These are phyloP conservation scores for Physaria fendleri DNA, from an alignment of 345 rosid genomes.

Conservation along the genomic window DNA sequence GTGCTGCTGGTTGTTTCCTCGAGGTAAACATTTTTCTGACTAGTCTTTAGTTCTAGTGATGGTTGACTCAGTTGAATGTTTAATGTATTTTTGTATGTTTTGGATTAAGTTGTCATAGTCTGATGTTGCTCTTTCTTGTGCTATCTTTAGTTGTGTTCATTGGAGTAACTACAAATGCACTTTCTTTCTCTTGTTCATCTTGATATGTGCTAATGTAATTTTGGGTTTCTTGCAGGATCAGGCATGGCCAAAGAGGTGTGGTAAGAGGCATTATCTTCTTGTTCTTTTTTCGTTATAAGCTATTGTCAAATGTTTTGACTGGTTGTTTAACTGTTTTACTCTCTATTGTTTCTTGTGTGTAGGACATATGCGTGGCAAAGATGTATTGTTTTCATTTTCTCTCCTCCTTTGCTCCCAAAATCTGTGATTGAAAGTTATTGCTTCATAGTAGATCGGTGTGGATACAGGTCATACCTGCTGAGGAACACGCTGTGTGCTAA, in stretches of 20 bases:
- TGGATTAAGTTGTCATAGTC: neutral
- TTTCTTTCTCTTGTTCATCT: neutral
- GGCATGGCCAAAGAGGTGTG: conserved; percentile 62
- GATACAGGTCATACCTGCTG: too few species aligned
- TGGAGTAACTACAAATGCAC: neutral
- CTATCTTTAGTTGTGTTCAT: neutral
- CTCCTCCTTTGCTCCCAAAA: neutral
- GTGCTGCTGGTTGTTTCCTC: conserved; percentile 57
- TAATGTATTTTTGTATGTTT: neutral
- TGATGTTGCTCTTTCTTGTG: too few species aligned
- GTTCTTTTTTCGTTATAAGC: neutral
- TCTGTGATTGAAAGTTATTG: neutral
- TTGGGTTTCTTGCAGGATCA: conserved; percentile 37
- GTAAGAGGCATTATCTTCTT: conserved; percentile 22
- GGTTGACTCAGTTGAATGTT: neutral
- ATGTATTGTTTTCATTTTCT: conserved; percentile 28
- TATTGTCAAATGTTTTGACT: neutral
- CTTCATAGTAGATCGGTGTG: too few species aligned
- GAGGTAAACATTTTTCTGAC: conserved; percentile 31
- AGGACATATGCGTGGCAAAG: conserved; percentile 57
- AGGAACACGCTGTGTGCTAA: too few species aligned
- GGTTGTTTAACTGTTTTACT: neutral
- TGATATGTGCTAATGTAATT: conserved; percentile 3
- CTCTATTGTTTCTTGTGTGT: neutral
- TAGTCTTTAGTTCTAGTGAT: neutral